Conservation (phyloP, 306 rosid species). For the Pterocarpus macrocarpus region DNA sequence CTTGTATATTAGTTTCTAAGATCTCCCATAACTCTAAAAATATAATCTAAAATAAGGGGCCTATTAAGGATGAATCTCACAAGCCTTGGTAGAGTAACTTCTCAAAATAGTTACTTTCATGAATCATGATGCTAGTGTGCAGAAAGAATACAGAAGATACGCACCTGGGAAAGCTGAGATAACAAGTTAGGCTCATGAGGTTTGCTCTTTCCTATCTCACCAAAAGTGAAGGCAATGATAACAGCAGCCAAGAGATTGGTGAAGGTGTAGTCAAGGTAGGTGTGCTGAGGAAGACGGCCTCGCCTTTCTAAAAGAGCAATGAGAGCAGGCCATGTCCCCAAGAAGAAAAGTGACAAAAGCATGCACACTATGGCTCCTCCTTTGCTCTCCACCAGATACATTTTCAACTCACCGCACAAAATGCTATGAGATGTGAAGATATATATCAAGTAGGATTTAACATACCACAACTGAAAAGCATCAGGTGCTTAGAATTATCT, state of each 20-base stretch:
- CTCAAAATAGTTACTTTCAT: neutral
- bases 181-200: slow-evolving; percentile 64
- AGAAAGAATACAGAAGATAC: neutral
- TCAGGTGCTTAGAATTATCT: too few species aligned
- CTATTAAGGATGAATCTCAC: neutral
- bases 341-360: slow-evolving; percentile 71
- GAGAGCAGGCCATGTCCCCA: slow-evolving; percentile 95
- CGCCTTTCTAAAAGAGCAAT: slow-evolving; percentile 78
- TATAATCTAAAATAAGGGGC: neutral
- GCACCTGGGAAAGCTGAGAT: slow-evolving; percentile 77
- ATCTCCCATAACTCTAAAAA: neutral
- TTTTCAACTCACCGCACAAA: slow-evolving; percentile 47
- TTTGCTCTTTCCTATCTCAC: slow-evolving; percentile 67
- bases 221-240: slow-evolving; percentile 84
- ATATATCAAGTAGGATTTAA: slow-evolving; percentile 6
- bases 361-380: slow-evolving; percentile 91
- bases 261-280: slow-evolving; percentile 87
- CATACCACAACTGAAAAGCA: too few species aligned
- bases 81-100: neutral
- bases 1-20: neutral
- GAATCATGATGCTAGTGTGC: too few species aligned
- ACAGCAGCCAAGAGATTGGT: slow-evolving; percentile 88
- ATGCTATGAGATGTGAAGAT: slow-evolving; percentile 12
- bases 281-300: slow-evolving; percentile 97
- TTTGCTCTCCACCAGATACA: slow-evolving; percentile 90